Evolutionary conservation across 129 eudicot species (phyloP), one percentile per base, ranked within the genome.

Genomic region (Tagetes patula): DNA sequence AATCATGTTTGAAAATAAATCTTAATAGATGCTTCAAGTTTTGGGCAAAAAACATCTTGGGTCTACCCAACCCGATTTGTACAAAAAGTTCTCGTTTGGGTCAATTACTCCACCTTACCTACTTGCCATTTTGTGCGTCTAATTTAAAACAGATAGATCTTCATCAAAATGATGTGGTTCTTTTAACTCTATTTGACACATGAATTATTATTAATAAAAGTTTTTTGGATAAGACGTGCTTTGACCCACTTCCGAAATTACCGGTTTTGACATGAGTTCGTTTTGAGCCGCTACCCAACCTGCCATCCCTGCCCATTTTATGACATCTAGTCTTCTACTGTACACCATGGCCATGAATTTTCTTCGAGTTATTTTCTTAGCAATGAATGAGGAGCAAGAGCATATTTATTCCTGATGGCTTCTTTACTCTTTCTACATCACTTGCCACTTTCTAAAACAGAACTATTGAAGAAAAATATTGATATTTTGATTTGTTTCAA

Each of bases 381-480:
- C 79, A 14, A 47, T 79, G 70, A 62, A 66, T 69, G 73, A 72
- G 81, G 66, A 70, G 38, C 69, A 75, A 81, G 80, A 48, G 64
- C 61, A 10, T 63, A 33, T 39, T 31, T 55, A 33, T 42, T 64
- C 67, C 67, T 58, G 32, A 73, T 64, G 66, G 72, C 74, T 80
- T 68, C 59, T 49, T 75, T 69, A 65, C 79, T 53, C 60, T 71
- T 58, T 67, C 65, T 70, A 58, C 69, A 74, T 70, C 54, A 65
- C 73, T 38, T 33, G 52, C 71, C 59, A 65, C 73, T 80, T 78
- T 77, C 70, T 73, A 69, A 52, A 71, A 75, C 54, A n/a, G 41
- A 60, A 58, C 76, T 48, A 5, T 56, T 75, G 73, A 75, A 66
- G 74, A 59, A 43, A 71, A 52, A 67, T 37, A 10, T 73, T 59